A percentile compares a stretch with the other conserved stretches of the same genome.
Conservation (phyloP, 495 filamentous ascomycete genomes). For the Paragyromitra xinjiangensis region DNA sequence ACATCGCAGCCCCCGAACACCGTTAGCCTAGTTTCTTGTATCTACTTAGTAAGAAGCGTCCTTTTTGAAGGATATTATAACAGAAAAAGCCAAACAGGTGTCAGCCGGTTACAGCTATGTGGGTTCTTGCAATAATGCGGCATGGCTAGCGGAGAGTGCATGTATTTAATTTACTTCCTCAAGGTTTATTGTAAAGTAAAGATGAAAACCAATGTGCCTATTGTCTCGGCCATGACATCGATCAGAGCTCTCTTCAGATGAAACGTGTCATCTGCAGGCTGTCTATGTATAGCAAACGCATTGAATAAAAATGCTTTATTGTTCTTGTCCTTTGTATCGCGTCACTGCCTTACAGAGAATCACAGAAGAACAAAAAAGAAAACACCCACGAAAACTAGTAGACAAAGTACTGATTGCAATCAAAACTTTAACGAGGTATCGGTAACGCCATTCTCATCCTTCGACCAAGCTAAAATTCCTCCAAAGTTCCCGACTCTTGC, state of each 20-base stretch:
- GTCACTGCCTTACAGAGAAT: not conserved
- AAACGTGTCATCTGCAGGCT: not conserved
- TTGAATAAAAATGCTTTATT: not conserved
- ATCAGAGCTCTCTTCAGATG: not conserved
- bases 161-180: too few species aligned
- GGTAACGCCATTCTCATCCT: not conserved
- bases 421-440: not conserved
- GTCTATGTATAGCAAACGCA: not conserved
- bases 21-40: not conserved
- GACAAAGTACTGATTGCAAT: slow-evolving; percentile 7
- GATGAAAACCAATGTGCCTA: not conserved
- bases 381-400: not conserved
- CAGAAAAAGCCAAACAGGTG: not conserved
- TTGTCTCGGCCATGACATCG: not conserved
- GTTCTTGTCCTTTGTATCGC: not conserved
- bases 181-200: not conserved
- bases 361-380: not conserved
- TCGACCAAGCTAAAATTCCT: not conserved
- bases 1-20: not conserved
- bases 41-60: not conserved
- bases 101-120: not conserved
- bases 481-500: slow-evolving; percentile 7
- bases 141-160: not conserved
- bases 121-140: not conserved
- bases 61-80: not conserved